These are phyloP conservation scores for Trametes meyenii DNA, from an alignment of 768 basidiomycete genomes.

Conservation along the genomic window DNA sequence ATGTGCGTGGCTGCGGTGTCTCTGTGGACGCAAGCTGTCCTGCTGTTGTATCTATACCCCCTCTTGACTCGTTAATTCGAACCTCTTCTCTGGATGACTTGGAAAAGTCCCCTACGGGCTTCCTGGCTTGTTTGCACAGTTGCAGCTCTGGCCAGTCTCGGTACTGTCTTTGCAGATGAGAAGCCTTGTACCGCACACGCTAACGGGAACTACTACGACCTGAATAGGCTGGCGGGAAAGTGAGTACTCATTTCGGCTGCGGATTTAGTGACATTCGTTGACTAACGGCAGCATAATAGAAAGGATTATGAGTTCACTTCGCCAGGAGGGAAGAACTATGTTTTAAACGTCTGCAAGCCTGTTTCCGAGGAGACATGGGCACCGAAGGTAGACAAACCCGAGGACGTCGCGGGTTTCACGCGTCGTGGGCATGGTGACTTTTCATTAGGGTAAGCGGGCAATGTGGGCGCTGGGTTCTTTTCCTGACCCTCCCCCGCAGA, in stretches of 20 bases:
- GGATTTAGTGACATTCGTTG: neutral
- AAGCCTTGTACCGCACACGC: conserved; percentile 63
- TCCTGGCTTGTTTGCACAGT: conserved; percentile 11
- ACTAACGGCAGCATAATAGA: conserved; percentile 41
- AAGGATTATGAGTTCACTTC: conserved; percentile 64
- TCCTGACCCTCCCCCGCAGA: conserved; percentile 36
- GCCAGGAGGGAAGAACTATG: conserved; percentile 47
- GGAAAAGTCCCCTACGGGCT: neutral
- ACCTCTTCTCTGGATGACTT: conserved; percentile 6
- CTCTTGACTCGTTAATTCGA: neutral
- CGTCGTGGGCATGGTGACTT: conserved; percentile 67
- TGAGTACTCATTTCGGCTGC: conserved; percentile 33
- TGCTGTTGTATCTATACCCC: conserved; percentile 1
- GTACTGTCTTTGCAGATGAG: conserved; percentile 39
- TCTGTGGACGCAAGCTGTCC: conserved; percentile 4
- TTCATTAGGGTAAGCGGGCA: conserved; percentile 60
- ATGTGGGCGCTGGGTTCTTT: neutral
- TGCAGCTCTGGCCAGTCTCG: conserved; percentile 12
- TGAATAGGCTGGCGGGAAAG: conserved; percentile 63
- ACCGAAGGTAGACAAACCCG: conserved; percentile 50
- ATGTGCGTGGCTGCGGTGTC: conserved; percentile 9
- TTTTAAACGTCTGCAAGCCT: conserved; percentile 67
- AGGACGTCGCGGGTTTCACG: conserved; percentile 64
- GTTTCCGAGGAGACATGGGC: conserved; percentile 63
- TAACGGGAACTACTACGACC: conserved; percentile 64